Conservation (phyloP, 768 basidiomycete species). For the Pseudohyphozyma bogoriensis region DNA sequence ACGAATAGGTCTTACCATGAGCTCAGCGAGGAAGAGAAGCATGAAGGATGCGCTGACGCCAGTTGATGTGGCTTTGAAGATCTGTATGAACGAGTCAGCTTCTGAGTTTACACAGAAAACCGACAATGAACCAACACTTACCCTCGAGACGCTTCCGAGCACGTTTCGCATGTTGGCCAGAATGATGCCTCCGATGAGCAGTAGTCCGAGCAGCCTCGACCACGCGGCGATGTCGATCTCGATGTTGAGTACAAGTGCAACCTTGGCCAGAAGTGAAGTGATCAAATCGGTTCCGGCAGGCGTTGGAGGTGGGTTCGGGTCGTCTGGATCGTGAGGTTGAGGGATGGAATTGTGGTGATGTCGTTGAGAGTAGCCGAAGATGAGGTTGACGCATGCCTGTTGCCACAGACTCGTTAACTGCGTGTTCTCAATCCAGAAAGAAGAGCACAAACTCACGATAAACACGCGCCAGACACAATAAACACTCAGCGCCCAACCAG, state of each 20-base stretch:
- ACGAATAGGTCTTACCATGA: slow-evolving; percentile 26
- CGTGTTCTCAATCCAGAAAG: neutral
- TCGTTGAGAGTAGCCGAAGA: slow-evolving; percentile 27
- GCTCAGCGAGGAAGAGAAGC: slow-evolving; percentile 33
- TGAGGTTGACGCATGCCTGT: slow-evolving; percentile 30
- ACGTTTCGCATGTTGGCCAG: slow-evolving; percentile 33
- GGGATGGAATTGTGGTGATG: slow-evolving; percentile 4
- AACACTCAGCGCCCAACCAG: slow-evolving; percentile 31
- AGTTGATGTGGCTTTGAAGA: slow-evolving; percentile 32
- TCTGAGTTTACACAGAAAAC: too few relatives aligned
- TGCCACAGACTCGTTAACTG: neutral
- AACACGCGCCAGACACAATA: slow-evolving; percentile 32
- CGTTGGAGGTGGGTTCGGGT: neutral
- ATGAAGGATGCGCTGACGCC: slow-evolving; percentile 34
- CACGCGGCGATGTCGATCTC: slow-evolving; percentile 32
- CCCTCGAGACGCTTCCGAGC: slow-evolving; percentile 30
- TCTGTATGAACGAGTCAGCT: slow-evolving; percentile 3
- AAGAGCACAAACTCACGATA: slow-evolving; percentile 14
- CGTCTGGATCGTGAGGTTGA: neutral
- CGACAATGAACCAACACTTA: neutral
- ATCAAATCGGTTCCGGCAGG: slow-evolving; percentile 23
- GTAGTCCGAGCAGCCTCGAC: slow-evolving; percentile 28
- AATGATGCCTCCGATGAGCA: slow-evolving; percentile 32
- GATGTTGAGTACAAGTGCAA: slow-evolving; percentile 26
- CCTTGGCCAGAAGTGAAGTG: slow-evolving; percentile 24